These are phyloP conservation scores for Petunia hybrid DNA, from an alignment of 305 asterid species.

Conservation along the genomic window DNA sequence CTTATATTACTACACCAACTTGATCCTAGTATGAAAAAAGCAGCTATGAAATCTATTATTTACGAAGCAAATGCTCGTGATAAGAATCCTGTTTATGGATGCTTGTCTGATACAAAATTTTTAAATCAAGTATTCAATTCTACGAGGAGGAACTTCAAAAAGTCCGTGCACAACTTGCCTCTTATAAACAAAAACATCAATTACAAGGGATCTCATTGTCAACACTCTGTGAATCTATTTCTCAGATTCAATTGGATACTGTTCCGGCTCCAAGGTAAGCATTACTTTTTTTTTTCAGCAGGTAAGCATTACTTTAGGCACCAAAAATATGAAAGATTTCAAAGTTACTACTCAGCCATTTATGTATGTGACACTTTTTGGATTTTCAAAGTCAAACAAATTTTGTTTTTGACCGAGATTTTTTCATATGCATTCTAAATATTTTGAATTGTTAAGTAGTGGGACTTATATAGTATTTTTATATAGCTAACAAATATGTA, in stretches of 20 bases:
- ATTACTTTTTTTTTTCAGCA: too few relatives aligned
- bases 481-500: too few relatives aligned
- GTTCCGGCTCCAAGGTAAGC: constrained; percentile 41
- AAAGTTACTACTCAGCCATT: too few relatives aligned
- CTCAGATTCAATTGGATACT: constrained; percentile 70
- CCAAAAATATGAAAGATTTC: too few relatives aligned
- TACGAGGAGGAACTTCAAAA: constrained; percentile 67
- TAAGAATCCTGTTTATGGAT: constrained; percentile 67
- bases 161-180: constrained; percentile 62
- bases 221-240: constrained; percentile 47
- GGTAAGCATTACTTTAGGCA: too few relatives aligned
- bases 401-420: too few relatives aligned
- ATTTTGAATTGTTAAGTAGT: too few relatives aligned
- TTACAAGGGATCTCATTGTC: constrained; percentile 44
- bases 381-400: too few relatives aligned
- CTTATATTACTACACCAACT: constrained; percentile 66
- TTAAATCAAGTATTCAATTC: constrained; percentile 53
- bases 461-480: too few relatives aligned
- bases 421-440: too few relatives aligned
- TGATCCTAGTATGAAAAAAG: constrained; percentile 56
- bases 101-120: constrained; percentile 55
- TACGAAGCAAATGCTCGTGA: constrained; percentile 69
- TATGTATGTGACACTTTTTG: too few relatives aligned
- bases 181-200: constrained; percentile 53
- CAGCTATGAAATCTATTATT: constrained; percentile 75